These are phyloP conservation scores for Fomes fomentarius DNA, from an alignment of 1,284 basidiomycete genomes.

Conservation along the genomic window DNA sequence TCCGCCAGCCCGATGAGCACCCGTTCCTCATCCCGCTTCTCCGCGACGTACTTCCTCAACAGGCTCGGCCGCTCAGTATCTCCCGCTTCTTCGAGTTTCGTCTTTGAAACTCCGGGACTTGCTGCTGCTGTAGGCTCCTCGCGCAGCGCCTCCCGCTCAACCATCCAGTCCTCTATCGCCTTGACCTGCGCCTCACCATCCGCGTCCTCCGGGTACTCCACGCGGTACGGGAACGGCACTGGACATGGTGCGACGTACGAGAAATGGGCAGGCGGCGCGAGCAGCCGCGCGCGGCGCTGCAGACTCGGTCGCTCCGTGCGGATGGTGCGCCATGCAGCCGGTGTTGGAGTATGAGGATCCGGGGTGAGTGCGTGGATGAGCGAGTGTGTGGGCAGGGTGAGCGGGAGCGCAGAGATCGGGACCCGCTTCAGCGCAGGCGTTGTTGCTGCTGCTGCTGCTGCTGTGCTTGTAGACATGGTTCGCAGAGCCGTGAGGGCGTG, in stretches of 20 bases:
- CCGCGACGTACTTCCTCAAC: constrained; percentile 49
- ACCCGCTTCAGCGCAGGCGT: constrained; percentile 13
- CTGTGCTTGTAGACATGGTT: constrained; percentile 5
- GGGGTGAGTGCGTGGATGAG: constrained; percentile 74
- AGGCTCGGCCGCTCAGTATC: constrained; percentile 5
- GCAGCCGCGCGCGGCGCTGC: constrained; percentile 72
- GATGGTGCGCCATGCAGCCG: constrained; percentile 52
- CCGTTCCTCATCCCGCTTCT: constrained; percentile 59
- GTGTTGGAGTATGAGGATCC: constrained; percentile 60
- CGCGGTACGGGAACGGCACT: constrained; percentile 83
- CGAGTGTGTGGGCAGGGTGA: constrained; percentile 59
- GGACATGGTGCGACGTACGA: constrained; percentile 85
- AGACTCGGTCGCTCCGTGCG: constrained; percentile 62
- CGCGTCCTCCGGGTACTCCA: constrained; percentile 55
- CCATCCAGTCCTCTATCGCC: constrained; percentile 76
- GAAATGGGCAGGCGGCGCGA: constrained; percentile 71
- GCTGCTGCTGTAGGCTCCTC: constrained; percentile 23
- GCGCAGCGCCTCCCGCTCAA: constrained; percentile 60
- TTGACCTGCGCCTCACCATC: constrained; percentile 49
- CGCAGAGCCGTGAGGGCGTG: background rate
- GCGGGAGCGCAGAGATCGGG: constrained; percentile 67
- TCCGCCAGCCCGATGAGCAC: constrained; percentile 75
- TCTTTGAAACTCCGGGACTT: background rate
- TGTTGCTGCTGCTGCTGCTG: background rate
- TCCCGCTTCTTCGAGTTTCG: background rate